Evolutionary conservation across 768 basidiomycete species (phyloP).

Genomic region (Suillus clintonianus): DNA sequence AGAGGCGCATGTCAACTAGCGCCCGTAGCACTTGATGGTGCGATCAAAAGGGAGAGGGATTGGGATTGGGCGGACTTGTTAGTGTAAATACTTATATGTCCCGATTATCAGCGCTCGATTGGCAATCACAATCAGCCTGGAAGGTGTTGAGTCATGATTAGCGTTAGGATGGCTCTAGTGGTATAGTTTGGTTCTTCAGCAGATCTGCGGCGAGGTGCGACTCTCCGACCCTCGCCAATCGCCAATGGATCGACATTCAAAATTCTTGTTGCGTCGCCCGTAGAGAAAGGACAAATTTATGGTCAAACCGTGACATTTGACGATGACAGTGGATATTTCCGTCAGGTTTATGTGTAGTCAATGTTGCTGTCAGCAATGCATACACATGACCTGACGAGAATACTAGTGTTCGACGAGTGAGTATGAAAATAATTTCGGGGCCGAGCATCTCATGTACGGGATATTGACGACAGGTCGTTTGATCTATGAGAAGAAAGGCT

Average conservation of each 20-base stretch:
- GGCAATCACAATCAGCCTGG: neutral
- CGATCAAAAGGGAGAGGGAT: neutral
- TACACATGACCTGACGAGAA: neutral
- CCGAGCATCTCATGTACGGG: neutral
- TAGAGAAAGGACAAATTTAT: neutral
- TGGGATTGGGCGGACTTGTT: neutral
- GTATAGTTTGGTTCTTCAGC: no score
- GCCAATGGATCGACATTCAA: neutral
- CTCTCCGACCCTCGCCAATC: neutral
- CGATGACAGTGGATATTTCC: no score
- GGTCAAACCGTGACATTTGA: no score
- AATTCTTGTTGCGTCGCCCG: neutral
- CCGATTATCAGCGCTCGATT: neutral
- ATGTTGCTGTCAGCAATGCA: neutral
- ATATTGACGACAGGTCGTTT: neutral
- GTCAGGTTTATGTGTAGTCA: neutral
- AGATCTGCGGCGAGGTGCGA: no score
- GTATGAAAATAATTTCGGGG: neutral
- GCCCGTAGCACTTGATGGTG: neutral
- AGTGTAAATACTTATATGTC: neutral
- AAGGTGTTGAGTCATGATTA: neutral
- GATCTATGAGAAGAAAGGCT: neutral
- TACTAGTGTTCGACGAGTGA: no score
- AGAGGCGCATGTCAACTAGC: neutral
- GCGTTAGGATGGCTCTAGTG: no score